These are phyloP conservation scores for Lactarius deliciosus DNA, from an alignment of 768 basidiomycete species.

Conservation along the genomic window DNA sequence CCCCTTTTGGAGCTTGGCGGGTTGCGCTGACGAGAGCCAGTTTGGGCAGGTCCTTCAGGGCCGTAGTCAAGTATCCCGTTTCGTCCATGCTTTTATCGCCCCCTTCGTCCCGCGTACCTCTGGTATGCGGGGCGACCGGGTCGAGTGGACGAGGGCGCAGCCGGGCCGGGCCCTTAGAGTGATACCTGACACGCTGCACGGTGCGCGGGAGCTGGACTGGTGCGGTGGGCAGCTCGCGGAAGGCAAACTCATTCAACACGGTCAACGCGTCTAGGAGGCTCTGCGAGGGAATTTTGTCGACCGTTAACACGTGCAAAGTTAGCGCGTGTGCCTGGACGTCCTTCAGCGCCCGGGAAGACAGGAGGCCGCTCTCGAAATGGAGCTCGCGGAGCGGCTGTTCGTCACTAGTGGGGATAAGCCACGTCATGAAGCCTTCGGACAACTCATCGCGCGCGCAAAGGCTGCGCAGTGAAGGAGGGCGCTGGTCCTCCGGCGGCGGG, in stretches of 20 bases:
- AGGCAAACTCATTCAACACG: constrained; percentile 15
- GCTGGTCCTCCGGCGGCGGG: constrained; percentile 14
- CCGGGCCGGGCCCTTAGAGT: neutral
- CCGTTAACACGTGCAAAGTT: constrained; percentile 16
- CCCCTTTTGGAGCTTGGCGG: neutral
- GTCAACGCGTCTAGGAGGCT: constrained; percentile 19
- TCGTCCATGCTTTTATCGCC: constrained; percentile 10
- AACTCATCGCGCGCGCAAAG: constrained; percentile 18
- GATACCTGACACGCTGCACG: constrained; percentile 11
- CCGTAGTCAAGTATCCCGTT: constrained; percentile 14
- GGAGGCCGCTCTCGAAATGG: constrained; percentile 12
- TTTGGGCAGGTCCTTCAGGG: constrained; percentile 17
- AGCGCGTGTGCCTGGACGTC: constrained; percentile 8
- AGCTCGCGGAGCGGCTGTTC: constrained; percentile 22
- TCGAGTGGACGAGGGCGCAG: neutral
- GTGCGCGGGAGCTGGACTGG: constrained; percentile 13
- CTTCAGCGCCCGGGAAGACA: constrained; percentile 5
- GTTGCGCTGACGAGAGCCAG: constrained; percentile 14
- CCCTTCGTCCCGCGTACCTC: neutral
- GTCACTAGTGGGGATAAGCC: constrained; percentile 13
- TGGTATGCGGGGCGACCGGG: neutral
- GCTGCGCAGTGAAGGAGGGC: constrained; percentile 12
- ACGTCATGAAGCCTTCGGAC: constrained; percentile 18
- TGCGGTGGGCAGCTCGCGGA: constrained; percentile 11
- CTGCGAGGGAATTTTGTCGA: constrained; percentile 21